Evolutionary conservation across 2,329 filamentous ascomycete genomes (phyloP).

Genomic region (Pseudocercospora macadamiae): DNA sequence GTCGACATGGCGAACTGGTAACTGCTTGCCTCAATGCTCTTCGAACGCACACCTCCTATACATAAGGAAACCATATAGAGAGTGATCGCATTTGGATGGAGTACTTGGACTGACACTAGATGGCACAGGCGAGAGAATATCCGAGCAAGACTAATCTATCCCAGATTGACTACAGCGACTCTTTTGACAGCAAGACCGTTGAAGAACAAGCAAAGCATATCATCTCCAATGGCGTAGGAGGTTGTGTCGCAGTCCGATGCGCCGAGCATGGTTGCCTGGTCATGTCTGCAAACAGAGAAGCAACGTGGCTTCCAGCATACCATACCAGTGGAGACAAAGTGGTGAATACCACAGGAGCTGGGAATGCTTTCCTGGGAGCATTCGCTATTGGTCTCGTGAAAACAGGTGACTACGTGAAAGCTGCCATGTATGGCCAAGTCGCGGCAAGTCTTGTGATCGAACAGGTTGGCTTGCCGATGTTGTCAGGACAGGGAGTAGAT

Average conservation of each 20-base stretch:
- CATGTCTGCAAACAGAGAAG: neutral
- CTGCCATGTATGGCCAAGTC: conserved; percentile 31
- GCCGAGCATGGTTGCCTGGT: conserved; percentile 34
- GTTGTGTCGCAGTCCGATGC: conserved; percentile 29
- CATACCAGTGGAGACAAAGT: conserved; percentile 20
- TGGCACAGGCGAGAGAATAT: too few relatives aligned
- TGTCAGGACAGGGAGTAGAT: conserved; percentile 43
- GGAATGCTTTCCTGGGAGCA: conserved; percentile 35
- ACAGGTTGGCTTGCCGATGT: conserved; percentile 34
- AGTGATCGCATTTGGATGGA: too few relatives aligned
- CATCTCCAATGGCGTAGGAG: conserved; percentile 22
- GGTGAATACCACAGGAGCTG: conserved; percentile 34
- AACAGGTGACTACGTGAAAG: conserved; percentile 22
- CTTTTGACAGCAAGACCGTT: conserved; percentile 23
- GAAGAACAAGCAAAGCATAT: conserved; percentile 29
- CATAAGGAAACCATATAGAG: too few relatives aligned
- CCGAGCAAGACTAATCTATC: too few relatives aligned
- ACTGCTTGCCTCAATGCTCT: too few relatives aligned
- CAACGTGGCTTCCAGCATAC: conserved; percentile 30
- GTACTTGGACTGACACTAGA: too few relatives aligned
- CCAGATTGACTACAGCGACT: too few relatives aligned
- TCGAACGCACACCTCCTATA: too few relatives aligned
- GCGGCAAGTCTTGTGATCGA: conserved; percentile 34
- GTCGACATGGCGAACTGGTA: too few relatives aligned
- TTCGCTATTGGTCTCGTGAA: conserved; percentile 29